Conservation (phyloP, 2,329 filamentous ascomycete species). For the Venturia aucupariae region DNA sequence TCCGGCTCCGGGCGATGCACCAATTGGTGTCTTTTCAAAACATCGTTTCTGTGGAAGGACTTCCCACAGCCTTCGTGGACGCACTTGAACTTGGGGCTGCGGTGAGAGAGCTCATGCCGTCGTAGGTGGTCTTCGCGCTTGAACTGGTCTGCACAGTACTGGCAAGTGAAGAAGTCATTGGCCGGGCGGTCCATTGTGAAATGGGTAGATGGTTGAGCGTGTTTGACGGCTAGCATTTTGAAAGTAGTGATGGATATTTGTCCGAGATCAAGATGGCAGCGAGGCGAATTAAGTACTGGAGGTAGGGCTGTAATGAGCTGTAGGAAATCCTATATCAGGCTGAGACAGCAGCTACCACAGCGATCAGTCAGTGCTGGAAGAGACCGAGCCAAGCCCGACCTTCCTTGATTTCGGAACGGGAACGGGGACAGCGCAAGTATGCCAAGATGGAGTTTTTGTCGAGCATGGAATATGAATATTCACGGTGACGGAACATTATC, state of each 20-base stretch:
- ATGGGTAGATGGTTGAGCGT: background rate
- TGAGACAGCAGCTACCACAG: constrained; percentile 4
- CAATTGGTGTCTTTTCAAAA: constrained; percentile 16
- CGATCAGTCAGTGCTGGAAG: constrained; percentile 3
- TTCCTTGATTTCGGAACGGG: constrained; percentile 9
- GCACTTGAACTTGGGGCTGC: constrained; percentile 16
- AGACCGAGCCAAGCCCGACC: constrained; percentile 2
- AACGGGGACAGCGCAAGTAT: background rate
- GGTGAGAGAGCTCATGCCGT: constrained; percentile 17
- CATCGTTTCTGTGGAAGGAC: constrained; percentile 17
- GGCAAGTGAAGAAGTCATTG: constrained; percentile 15
- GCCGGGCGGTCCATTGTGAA: constrained; percentile 5
- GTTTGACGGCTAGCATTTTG: constrained; percentile 9
- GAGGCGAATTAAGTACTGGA: background rate
- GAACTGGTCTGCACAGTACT: constrained; percentile 15
- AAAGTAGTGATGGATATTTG: background rate
- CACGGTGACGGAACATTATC: constrained; percentile 1
- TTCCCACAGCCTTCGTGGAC: constrained; percentile 16
- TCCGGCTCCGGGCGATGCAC: constrained; percentile 16
- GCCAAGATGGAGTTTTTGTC: constrained; percentile 8
- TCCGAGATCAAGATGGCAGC: background rate
- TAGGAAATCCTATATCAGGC: constrained; percentile 1
- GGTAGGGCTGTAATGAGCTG: constrained; percentile 3
- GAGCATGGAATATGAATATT: constrained; percentile 5
- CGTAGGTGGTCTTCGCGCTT: constrained; percentile 17